Evolutionary conservation across 306 rosid species (phyloP).

Genomic region (Arachis hypogaea): DNA sequence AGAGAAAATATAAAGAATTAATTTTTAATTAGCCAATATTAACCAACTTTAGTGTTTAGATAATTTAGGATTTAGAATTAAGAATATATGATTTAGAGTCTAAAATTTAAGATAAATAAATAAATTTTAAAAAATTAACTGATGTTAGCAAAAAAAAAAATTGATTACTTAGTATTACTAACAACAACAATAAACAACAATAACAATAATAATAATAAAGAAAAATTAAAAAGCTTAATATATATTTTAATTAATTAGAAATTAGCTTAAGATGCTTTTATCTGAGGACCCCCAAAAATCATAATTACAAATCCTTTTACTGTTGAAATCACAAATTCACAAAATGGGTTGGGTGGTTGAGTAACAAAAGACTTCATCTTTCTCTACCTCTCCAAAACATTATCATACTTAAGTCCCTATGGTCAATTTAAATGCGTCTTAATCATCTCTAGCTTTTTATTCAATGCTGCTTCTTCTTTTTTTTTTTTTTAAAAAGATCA

Average conservation of each 20-base stretch:
- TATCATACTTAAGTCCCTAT: conserved; percentile 54
- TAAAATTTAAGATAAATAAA: too few relatives aligned
- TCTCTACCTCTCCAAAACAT: conserved; percentile 47
- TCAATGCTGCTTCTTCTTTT: conserved; percentile 17
- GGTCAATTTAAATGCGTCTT: conserved; percentile 44
- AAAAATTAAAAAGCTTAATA: neutral
- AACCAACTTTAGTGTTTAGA: too few relatives aligned
- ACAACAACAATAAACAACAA: too few relatives aligned
- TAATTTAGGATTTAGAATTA: too few relatives aligned
- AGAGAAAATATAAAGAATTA: too few relatives aligned
- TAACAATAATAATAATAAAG: too few relatives aligned
- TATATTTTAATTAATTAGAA: conserved; percentile 39
- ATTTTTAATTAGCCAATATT: too few relatives aligned
- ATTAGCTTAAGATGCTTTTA: conserved; percentile 57
- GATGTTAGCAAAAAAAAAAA: too few relatives aligned
- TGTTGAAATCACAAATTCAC: conserved; percentile 50
- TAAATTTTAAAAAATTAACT: too few relatives aligned
- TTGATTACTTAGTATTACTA: too few relatives aligned
- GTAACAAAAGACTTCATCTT: conserved; percentile 61
- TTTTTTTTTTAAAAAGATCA: conserved; percentile 6
- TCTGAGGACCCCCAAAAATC: conserved; percentile 52
- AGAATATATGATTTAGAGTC: too few relatives aligned
- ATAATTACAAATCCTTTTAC: conserved; percentile 53
- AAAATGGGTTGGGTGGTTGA: conserved; percentile 76
- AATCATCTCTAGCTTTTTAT: conserved; percentile 29